Evolutionary conservation across 208 protist species (phyloP).

Genomic region (Herpetomonas tarakana): DNA sequence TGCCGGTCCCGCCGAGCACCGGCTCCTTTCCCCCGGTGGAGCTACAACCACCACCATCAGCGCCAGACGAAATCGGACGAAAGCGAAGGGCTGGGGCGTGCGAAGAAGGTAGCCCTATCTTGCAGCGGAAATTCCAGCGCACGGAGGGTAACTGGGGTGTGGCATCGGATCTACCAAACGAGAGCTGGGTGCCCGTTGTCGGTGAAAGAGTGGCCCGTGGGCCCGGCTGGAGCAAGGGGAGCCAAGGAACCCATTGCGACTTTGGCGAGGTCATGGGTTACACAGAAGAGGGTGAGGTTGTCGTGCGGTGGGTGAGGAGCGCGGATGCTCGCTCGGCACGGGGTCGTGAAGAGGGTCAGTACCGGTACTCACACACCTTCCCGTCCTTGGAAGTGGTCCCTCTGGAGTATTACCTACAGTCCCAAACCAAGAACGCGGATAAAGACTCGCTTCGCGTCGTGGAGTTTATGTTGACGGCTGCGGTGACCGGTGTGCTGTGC

Average conservation of each 20-base stretch:
- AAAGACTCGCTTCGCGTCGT: conserved; percentile 43
- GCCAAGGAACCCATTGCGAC: conserved; percentile 65
- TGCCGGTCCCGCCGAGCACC: neutral
- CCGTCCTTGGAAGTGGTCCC: conserved; percentile 64
- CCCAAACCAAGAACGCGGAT: conserved; percentile 39
- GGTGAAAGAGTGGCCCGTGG: conserved; percentile 72
- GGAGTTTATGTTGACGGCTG: conserved; percentile 68
- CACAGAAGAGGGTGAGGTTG: conserved; percentile 44
- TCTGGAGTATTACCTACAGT: conserved; percentile 47
- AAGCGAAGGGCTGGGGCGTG: no score
- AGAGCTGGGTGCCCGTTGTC: conserved; percentile 48
- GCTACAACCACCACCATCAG: no score
- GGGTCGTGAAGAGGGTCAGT: conserved; percentile 35
- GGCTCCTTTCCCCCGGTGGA: neutral
- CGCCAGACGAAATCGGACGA: no score
- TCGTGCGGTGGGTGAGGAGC: conserved; percentile 69
- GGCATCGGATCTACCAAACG: no score
- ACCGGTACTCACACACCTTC: conserved; percentile 57
- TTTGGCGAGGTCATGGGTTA: conserved; percentile 69
- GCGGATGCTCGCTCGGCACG: conserved; percentile 24
- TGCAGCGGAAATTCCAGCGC: neutral
- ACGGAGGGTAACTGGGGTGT: neutral
- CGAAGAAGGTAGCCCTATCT: no score
- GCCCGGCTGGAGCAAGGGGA: conserved; percentile 56
- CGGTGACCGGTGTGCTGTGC: conserved; percentile 64